phyloP scores from a whole-genome alignment of 352 stramenopile genomes.

The Phytophthora europaea region DNA sequence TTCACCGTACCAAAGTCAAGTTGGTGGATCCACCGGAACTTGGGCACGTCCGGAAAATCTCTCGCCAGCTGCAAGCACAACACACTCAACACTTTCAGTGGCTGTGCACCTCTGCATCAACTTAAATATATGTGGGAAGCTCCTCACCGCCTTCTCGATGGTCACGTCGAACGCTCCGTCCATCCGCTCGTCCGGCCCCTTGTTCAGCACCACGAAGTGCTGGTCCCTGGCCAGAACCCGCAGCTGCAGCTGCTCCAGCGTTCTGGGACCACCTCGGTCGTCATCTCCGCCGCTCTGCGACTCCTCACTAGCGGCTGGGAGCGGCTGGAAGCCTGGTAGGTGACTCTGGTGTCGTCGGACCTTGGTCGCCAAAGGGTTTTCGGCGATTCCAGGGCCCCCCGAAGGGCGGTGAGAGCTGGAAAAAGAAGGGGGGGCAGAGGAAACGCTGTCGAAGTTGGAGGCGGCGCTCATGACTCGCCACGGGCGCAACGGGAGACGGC shows the following conservation, averaged over 20 bases:
- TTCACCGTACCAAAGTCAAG: constrained; percentile 81
- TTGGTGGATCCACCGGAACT: constrained; percentile 93
- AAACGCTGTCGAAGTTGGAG: constrained; percentile 11
- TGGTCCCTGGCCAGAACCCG: constrained; percentile 55
- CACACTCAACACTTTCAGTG: not conserved
- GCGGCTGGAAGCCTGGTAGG: constrained; percentile 38
- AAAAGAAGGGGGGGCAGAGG: constrained; percentile 6
- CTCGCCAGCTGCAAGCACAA: constrained; percentile 54
- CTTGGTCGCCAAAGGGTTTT: constrained; percentile 21
- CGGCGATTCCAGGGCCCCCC: constrained; percentile 3
- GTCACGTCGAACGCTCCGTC: constrained; percentile 91
- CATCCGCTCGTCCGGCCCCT: constrained; percentile 84
- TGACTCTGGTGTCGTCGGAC: constrained; percentile 65
- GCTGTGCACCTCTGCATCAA: not conserved
- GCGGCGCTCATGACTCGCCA: constrained; percentile 21
- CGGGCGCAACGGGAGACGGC: constrained; percentile 11
- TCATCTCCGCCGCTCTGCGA: constrained; percentile 10
- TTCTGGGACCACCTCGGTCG: constrained; percentile 63
- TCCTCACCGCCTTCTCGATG: constrained; percentile 85
- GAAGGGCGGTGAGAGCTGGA: not conserved
- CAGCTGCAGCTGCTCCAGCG: constrained; percentile 64
- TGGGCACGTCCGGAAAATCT: constrained; percentile 77
- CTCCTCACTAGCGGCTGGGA: not conserved
- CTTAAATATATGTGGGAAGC: constrained; percentile 3
- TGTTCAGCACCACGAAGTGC: constrained; percentile 85